Base-by-base conservation (phyloP, 2,329 filamentous ascomycete species). In the Didymosphaeria variabile region DNA sequence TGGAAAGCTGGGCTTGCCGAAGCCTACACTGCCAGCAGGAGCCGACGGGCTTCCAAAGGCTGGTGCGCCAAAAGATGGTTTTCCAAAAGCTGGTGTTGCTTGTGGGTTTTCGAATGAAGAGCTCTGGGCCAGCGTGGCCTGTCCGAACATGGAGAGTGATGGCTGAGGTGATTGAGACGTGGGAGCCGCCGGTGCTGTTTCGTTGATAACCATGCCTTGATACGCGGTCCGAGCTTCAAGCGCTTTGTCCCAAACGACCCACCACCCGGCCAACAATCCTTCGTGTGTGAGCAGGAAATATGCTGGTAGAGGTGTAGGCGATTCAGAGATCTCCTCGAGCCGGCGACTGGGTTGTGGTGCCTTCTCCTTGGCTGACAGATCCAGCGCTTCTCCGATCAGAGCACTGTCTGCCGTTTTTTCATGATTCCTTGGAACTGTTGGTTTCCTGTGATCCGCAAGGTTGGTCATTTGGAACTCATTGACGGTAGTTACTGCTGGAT, bases 221-320 rank as follows among this genome's bases (percentile, higher is more conserved):
- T 93, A 98, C 0, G 87, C 86, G 7, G 87, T 88, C 3, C 89
- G 89, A 68, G 90, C 83, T 61, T 90, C 87, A 63, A 99, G 89
- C 1, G 94, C 93, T 45, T 96, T 93, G 38, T 91, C 88, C 79
- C 97, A 97, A 21, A 98, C 86, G 46, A 98, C 80, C 92, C 94
- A 97, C 93, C 94, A 99, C 13, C 89, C 86, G 49, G 88, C 88
- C 17, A 99, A 82, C 10, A 97, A 81, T 65, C 95, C 95, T 72
- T 97, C 92, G 67, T 97, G 90, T 62, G 96, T 98, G 17, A 99
- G 82, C 32, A 93, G 85, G 84, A 95, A 90, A 45, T 97, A 83
- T 12, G 90, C 92, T 6, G 95, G 95, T 9, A 98, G 80, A 13
- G 95, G 94, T 1, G 88, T 89, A 0, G 90, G 85, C 5, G 93